Conservation (phyloP, 2,329 filamentous ascomycete species). For the Phialophora expanda region DNA sequence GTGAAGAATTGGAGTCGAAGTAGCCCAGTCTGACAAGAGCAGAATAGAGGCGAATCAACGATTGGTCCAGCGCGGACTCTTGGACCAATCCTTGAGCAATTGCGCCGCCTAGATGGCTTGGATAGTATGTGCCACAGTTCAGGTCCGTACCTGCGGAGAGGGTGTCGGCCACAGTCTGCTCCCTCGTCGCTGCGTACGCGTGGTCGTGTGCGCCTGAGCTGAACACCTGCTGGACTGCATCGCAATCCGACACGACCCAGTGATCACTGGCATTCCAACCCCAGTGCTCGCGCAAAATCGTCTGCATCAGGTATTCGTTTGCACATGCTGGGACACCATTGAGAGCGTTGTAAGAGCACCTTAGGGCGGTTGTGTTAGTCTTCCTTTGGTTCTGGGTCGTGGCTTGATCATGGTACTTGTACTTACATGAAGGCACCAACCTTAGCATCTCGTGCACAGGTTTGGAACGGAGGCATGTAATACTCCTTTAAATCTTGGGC, state of each 20-base stretch:
- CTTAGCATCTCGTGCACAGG: conserved; percentile 63
- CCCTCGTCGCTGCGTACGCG: conserved; percentile 44
- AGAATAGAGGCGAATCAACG: conserved; percentile 56
- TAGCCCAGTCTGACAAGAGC: conserved; percentile 58
- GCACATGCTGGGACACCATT: conserved; percentile 70
- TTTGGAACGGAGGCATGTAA: conserved; percentile 68
- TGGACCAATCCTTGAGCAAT: conserved; percentile 52
- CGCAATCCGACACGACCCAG: conserved; percentile 70
- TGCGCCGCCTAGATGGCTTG: conserved; percentile 51
- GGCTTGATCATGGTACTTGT: background rate
- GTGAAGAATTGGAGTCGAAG: conserved; percentile 53
- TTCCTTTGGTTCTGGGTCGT: background rate
- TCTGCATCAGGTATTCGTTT: conserved; percentile 65
- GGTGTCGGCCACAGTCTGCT: conserved; percentile 53
- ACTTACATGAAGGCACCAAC: conserved; percentile 59
- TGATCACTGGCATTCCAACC: conserved; percentile 65
- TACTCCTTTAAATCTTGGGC: conserved; percentile 61
- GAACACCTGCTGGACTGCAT: conserved; percentile 64
- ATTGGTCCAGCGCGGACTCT: conserved; percentile 52
- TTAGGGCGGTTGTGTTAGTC: background rate
- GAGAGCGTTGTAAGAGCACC: conserved; percentile 63
- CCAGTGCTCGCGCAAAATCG: conserved; percentile 68
- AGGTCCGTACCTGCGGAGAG: conserved; percentile 60
- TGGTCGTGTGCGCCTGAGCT: conserved; percentile 43
- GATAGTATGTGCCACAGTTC: conserved; percentile 58